Evolutionary conservation across 441 rosid genomes (phyloP).

Genomic region (Brassica balearica): DNA sequence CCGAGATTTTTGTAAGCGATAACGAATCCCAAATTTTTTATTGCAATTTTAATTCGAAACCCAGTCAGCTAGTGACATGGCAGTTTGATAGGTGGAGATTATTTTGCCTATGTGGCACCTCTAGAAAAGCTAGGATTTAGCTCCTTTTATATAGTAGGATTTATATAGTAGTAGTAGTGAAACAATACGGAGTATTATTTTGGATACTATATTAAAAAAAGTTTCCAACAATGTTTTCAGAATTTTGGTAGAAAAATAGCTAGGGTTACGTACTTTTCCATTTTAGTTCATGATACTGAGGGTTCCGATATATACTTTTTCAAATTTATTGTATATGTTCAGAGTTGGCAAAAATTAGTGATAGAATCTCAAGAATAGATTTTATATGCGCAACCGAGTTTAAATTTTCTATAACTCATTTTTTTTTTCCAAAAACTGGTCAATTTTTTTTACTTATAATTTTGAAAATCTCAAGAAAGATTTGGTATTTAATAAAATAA

Average conservation of each 20-base stretch:
- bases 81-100: too few species aligned
- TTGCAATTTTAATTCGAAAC: too few species aligned
- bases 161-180: background rate
- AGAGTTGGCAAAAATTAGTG: background rate
- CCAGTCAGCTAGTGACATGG: too few species aligned
- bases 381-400: background rate
- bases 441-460: background rate
- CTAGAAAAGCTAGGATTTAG: too few species aligned
- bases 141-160: background rate
- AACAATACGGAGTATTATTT: background rate
- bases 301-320: background rate
- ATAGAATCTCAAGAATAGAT: background rate
- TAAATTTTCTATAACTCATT: background rate
- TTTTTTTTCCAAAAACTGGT: background rate
- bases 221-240: background rate
- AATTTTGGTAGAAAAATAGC: background rate
- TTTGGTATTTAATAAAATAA: background rate
- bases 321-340: background rate
- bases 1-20: too few species aligned
- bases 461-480: background rate
- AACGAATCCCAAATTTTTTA: too few species aligned
- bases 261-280: background rate
- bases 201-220: background rate
- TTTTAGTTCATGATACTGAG: background rate
- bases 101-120: too few species aligned